phyloP scores from a whole-genome alignment of 305 asterid genomes.

The Fraxinus floribunda region DNA sequence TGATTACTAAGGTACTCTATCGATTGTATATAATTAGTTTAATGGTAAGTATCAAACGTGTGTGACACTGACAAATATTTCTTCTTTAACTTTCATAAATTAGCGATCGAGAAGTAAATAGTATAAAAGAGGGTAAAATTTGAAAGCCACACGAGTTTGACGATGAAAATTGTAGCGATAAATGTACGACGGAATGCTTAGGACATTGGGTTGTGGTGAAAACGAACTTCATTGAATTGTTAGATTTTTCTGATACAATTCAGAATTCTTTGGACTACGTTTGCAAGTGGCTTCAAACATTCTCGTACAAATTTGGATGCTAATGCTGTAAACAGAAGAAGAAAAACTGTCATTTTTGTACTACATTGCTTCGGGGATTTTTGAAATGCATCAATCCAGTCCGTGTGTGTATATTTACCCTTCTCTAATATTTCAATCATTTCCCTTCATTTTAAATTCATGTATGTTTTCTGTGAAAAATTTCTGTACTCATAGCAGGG shows the following conservation, averaged over 20 bases:
- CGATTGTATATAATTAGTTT: not conserved
- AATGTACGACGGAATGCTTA: not conserved
- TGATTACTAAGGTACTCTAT: not conserved
- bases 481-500: too few relatives aligned
- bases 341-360: not conserved
- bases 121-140: not conserved
- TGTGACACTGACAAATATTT: not conserved
- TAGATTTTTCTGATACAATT: not conserved
- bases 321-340: not conserved
- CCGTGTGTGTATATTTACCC: too few relatives aligned
- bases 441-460: too few relatives aligned
- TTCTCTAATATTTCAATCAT: too few relatives aligned
- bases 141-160: not conserved
- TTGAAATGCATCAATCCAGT: too few relatives aligned
- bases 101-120: not conserved
- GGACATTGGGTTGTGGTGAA: not conserved
- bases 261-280: not conserved
- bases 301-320: not conserved
- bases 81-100: not conserved
- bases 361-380: not conserved
- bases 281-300: not conserved
- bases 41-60: not conserved
- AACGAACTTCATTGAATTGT: not conserved
- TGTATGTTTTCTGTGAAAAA: too few relatives aligned
- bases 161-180: not conserved